Conservation (phyloP, 1,284 basidiomycete species). For the Fomitopsis schrenkii region DNA sequence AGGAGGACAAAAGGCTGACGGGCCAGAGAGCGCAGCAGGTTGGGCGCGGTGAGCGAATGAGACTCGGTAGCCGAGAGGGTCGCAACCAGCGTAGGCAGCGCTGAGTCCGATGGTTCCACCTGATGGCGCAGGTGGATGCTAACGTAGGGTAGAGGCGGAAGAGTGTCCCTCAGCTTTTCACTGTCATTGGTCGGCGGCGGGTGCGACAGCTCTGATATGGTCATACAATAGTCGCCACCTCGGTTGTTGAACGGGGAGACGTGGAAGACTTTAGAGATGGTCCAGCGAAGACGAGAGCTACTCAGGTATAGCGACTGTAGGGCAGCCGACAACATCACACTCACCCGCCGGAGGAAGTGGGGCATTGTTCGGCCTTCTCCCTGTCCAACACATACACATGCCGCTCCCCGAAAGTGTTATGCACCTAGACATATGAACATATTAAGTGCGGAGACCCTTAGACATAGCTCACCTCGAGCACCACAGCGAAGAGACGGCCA, state of each 20-base stretch:
- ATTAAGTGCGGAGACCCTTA: too few relatives aligned
- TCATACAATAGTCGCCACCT: slow-evolving; percentile 59
- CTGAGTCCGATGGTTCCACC: slow-evolving; percentile 10
- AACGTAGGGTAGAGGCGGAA: slow-evolving; percentile 30
- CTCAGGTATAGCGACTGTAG: not conserved
- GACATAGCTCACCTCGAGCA: slow-evolving; percentile 47
- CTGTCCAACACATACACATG: slow-evolving; percentile 57
- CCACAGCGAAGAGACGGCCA: slow-evolving; percentile 40
- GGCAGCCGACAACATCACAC: slow-evolving; percentile 9
- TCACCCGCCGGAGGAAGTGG: slow-evolving; percentile 30
- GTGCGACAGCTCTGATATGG: slow-evolving; percentile 43
- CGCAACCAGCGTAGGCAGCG: slow-evolving; percentile 35
- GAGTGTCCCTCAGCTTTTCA: slow-evolving; percentile 3
- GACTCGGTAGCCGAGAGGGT: slow-evolving; percentile 36
- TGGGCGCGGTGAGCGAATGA: slow-evolving; percentile 37
- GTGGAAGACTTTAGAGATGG: slow-evolving; percentile 69
- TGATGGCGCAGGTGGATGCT: slow-evolving; percentile 38
- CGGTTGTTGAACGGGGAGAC: slow-evolving; percentile 82
- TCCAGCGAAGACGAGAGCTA: slow-evolving; percentile 69
- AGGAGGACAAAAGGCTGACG: slow-evolving; percentile 55
- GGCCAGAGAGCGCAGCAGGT: slow-evolving; percentile 41
- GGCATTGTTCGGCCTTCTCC: slow-evolving; percentile 27
- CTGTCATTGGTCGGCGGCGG: slow-evolving; percentile 26
- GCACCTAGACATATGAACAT: slow-evolving; percentile 42
- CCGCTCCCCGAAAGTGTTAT: slow-evolving; percentile 76